Conservation (phyloP, 768 basidiomycete species). For the Tulasnella sp. region DNA sequence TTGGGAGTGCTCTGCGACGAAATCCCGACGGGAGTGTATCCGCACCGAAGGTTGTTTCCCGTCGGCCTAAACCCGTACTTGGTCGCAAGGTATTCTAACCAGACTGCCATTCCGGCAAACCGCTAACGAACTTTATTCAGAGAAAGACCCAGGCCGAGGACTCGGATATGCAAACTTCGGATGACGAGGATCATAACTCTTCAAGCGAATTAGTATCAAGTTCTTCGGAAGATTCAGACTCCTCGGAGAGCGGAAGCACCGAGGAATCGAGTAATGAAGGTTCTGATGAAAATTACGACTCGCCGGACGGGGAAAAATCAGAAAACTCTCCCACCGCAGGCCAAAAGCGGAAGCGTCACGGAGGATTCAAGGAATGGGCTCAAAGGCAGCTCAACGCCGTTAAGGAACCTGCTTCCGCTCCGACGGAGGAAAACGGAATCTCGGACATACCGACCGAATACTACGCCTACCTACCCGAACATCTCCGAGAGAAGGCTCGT, state of each 20-base stretch:
- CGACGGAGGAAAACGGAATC: not conserved
- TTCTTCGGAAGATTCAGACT: conserved; percentile 54
- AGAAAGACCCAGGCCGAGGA: not conserved
- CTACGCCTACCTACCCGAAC: conserved; percentile 11
- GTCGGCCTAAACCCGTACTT: not conserved
- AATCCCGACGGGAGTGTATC: conserved; percentile 51
- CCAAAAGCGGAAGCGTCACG: conserved; percentile 28
- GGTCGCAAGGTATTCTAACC: not conserved
- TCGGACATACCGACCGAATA: conserved; percentile 10
- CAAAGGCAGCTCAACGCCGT: conserved; percentile 53
- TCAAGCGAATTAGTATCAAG: conserved; percentile 36
- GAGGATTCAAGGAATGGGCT: conserved; percentile 83
- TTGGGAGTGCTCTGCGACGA: conserved; percentile 54
- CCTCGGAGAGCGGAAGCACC: not conserved
- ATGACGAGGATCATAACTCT: conserved; percentile 24
- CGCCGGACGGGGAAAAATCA: conserved; percentile 17
- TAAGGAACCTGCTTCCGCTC: conserved; percentile 22
- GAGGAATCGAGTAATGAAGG: not conserved
- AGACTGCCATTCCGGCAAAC: no score
- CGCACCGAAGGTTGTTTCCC: conserved; percentile 27
- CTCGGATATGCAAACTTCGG: conserved; percentile 3
- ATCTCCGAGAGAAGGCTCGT: conserved; percentile 18
- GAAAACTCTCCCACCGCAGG: conserved; percentile 21
- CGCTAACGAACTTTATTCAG: no score
- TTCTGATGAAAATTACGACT: not conserved